Percentiles rank a stretch among this genome's conserved stretches.
phyloP scores from a whole-genome alignment of 1,284 basidiomycete genomes.

The Gymnopus androsaceus region DNA sequence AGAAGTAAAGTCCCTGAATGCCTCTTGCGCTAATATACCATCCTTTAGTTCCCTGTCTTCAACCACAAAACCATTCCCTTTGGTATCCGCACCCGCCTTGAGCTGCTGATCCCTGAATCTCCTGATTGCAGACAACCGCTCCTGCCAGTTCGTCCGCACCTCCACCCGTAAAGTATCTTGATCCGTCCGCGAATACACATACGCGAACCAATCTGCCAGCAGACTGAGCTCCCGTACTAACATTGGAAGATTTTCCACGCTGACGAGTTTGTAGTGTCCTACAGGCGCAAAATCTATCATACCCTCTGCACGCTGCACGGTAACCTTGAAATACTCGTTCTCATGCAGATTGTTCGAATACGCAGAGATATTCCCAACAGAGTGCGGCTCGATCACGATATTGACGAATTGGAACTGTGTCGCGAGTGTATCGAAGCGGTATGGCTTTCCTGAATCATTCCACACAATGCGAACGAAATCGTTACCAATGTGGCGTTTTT shows the following conservation, averaged over 20 bases:
- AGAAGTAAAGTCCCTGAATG: slow-evolving; percentile 52
- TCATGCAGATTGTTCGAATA: slow-evolving; percentile 79
- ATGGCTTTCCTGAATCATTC: slow-evolving; percentile 91
- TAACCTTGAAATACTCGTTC: slow-evolving; percentile 91
- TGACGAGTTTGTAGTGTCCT: slow-evolving; percentile 91
- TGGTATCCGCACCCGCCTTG: slow-evolving; percentile 18
- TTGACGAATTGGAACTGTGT: slow-evolving; percentile 98
- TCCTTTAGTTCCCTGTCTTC: slow-evolving; percentile 29
- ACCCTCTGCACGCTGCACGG: slow-evolving; percentile 79
- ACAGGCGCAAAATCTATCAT: slow-evolving; percentile 93
- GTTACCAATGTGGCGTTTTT: slow-evolving; percentile 94
- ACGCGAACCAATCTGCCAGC: slow-evolving; percentile 86
- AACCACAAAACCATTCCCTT: slow-evolving; percentile 38
- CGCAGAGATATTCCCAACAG: slow-evolving; percentile 78
- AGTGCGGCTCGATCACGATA: slow-evolving; percentile 95
- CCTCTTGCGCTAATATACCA: slow-evolving; percentile 48
- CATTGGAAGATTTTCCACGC: slow-evolving; percentile 78
- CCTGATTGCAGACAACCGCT: slow-evolving; percentile 12
- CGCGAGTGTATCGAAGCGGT: slow-evolving; percentile 87
- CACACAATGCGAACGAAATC: slow-evolving; percentile 95
- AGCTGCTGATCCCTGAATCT: slow-evolving; percentile 11
- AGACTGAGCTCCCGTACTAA: slow-evolving; percentile 86
- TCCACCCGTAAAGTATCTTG: slow-evolving; percentile 71
- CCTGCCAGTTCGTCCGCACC: slow-evolving; percentile 46
- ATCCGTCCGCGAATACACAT: slow-evolving; percentile 78